Base-by-base conservation (phyloP, 352 stramenopile species). In the Blastocystis sp. region DNA sequence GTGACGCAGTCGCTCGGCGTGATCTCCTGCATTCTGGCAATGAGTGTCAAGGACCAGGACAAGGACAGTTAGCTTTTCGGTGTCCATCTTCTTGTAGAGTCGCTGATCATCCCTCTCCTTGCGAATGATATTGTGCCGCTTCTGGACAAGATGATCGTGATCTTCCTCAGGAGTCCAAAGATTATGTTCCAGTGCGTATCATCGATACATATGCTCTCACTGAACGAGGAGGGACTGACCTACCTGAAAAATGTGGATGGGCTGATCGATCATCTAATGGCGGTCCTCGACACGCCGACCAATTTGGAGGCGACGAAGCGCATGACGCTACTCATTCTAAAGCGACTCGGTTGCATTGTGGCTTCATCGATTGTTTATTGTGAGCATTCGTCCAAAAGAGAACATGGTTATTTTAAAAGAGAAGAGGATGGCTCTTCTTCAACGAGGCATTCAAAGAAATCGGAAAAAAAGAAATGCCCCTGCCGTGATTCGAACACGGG, bases 401-500 rank as follows among this genome's bases (percentile, higher is more conserved):
- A n/a, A n/a, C n/a, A n/a, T n/a, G n/a, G n/a, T n/a, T n/a, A n/a
- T n/a, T n/a, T n/a, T n/a, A n/a, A n/a, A n/a, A n/a, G n/a, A n/a
- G n/a, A n/a, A n/a, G n/a, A n/a, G n/a, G n/a, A n/a, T n/a, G n/a
- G n/a, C n/a, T n/a, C n/a, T n/a, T n/a, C n/a, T n/a, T n/a, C n/a
- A n/a, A n/a, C n/a, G n/a, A n/a, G n/a, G n/a, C n/a, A n/a, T n/a
- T n/a, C n/a, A n/a, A 34, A 32, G 21, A 36, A 75, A 57, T 36
- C 24, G 36, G 34, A 16, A 81, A 40, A 81, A 61, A 51, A 57
- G 24, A 64, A 64, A 81, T 81, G 69, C 69, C 69, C 49, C 49
- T 64, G 69, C 69, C 69, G 69, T 81, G 69, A 81, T 64, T 81
- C 69, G 69, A 81, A 81, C 69, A 81, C 69, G 69, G 69, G 69